phyloP scores from a whole-genome alignment of 1,284 basidiomycete genomes.

The Cutaneotrichosporon sp. region DNA sequence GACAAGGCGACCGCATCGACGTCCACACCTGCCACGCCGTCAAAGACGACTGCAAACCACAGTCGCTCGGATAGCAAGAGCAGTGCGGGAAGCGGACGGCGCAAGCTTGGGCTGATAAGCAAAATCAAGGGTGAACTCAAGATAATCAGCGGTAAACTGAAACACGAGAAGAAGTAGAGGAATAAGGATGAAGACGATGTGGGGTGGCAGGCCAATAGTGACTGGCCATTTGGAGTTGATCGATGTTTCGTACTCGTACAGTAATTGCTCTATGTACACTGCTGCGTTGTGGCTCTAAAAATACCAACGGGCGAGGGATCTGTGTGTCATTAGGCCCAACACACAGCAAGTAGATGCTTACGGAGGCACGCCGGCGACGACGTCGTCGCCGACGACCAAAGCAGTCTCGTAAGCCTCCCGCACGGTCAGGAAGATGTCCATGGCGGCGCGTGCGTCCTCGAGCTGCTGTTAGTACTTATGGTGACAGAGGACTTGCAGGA shows the following conservation, averaged over 20 bases:
- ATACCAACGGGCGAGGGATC: conserved; percentile 31
- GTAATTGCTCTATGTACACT: neutral
- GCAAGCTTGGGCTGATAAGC: conserved; percentile 37
- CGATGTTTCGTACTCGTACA: neutral
- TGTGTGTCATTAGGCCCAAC: conserved; percentile 5
- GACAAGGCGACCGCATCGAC: too few relatives aligned
- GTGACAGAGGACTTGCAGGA: neutral
- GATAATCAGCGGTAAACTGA: conserved; percentile 30
- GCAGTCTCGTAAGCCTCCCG: conserved; percentile 33
- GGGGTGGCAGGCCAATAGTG: too few relatives aligned
- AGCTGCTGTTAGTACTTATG: conserved; percentile 22
- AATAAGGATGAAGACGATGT: too few relatives aligned
- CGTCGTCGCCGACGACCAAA: conserved; percentile 26
- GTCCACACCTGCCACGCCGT: neutral
- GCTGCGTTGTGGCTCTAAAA: conserved; percentile 14
- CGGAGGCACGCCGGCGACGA: conserved; percentile 32
- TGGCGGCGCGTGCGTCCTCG: conserved; percentile 39
- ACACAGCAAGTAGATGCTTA: too few relatives aligned
- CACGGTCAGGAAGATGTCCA: conserved; percentile 37
- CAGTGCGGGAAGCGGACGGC: conserved; percentile 9
- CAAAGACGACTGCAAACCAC: neutral
- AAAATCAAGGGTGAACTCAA: conserved; percentile 44
- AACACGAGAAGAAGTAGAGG: conserved; percentile 20
- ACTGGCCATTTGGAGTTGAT: too few relatives aligned
- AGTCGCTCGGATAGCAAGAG: conserved; percentile 5